A percentile compares a stretch with the other conserved stretches of the same genome.
phyloP scores from a whole-genome alignment of 495 filamentous ascomycete species.

The Neurospora terricola region DNA sequence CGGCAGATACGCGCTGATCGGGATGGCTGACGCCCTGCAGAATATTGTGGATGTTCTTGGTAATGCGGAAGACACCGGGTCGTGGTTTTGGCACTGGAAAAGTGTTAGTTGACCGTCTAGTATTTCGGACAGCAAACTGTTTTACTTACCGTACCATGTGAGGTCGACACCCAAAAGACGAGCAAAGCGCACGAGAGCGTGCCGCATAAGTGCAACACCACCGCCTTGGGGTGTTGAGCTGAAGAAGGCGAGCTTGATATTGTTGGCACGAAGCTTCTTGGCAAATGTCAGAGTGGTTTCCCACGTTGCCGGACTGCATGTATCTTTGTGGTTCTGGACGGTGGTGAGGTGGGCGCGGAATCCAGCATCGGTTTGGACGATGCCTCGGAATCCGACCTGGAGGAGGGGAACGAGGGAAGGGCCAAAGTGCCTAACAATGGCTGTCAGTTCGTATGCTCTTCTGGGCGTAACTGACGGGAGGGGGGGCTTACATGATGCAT shows the following conservation, averaged over 20 bases:
- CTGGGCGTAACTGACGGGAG: not conserved
- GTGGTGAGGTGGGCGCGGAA: conserved; percentile 51
- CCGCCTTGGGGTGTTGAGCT: conserved; percentile 80
- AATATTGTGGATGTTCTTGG: conserved; percentile 89
- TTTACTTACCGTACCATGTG: conserved; percentile 56
- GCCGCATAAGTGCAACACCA: conserved; percentile 81
- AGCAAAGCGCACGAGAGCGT: conserved; percentile 70
- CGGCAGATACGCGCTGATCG: conserved; percentile 47
- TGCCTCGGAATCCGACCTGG: conserved; percentile 61
- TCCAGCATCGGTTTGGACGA: conserved; percentile 66
- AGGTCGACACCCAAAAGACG: conserved; percentile 56
- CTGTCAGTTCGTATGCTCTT: not conserved
- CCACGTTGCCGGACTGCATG: conserved; percentile 57
- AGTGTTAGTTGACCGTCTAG: conserved; percentile 34
- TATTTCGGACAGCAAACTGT: not conserved
- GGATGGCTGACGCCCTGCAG: conserved; percentile 69
- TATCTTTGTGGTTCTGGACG: conserved; percentile 53
- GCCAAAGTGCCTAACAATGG: conserved; percentile 54
- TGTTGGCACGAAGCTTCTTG: conserved; percentile 51
- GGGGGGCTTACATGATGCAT: conserved; percentile 49
- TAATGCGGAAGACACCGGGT: conserved; percentile 76
- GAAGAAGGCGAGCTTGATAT: conserved; percentile 74
- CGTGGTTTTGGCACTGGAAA: conserved; percentile 65
- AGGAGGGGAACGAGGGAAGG: conserved; percentile 63
- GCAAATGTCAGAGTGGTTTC: conserved; percentile 57